These are phyloP conservation scores for Bisporella sp. DNA, from an alignment of 2,329 filamentous ascomycete species.

Conservation along the genomic window DNA sequence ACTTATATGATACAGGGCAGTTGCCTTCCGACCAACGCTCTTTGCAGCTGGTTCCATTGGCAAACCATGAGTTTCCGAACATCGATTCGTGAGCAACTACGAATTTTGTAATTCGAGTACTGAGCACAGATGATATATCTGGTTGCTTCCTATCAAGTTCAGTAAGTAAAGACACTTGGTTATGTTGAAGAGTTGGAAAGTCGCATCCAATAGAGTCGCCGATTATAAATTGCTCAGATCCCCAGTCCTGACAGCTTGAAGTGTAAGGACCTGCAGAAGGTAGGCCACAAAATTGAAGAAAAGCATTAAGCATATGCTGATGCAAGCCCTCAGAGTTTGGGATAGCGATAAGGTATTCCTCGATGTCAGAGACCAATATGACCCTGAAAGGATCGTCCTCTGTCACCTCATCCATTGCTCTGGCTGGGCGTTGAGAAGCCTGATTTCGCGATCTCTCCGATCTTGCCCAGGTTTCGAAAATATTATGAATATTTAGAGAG, in stretches of 20 bases:
- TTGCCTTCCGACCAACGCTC: conserved; percentile 13
- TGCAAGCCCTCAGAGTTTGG: conserved; percentile 35
- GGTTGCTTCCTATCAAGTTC: conserved; percentile 3
- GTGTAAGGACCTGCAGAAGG: conserved; percentile 38
- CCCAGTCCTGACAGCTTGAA: background rate
- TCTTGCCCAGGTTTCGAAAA: conserved; percentile 37
- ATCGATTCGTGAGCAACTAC: conserved; percentile 42
- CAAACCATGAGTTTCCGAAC: conserved; percentile 32
- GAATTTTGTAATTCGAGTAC: conserved; percentile 10
- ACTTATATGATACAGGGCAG: conserved; percentile 27
- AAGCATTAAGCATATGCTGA: conserved; percentile 56
- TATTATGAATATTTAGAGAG: conserved; percentile 12
- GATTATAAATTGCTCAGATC: background rate
- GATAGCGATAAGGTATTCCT: conserved; percentile 50
- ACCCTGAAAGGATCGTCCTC: conserved; percentile 80
- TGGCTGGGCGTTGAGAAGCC: conserved; percentile 55
- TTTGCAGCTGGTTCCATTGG: background rate
- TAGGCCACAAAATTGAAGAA: conserved; percentile 60
- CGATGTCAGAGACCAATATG: conserved; percentile 72
- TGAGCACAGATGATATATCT: conserved; percentile 16
- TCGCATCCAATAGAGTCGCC: background rate
- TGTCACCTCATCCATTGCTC: conserved; percentile 64
- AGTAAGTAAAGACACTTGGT: too few species aligned
- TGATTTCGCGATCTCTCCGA: conserved; percentile 46
- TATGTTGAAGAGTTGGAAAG: too few species aligned